Percentiles rank a stretch among this genome's conserved stretches.
These are phyloP conservation scores for Fusarium sp. DNA, from an alignment of 2,329 filamentous ascomycete species.

Conservation along the genomic window DNA sequence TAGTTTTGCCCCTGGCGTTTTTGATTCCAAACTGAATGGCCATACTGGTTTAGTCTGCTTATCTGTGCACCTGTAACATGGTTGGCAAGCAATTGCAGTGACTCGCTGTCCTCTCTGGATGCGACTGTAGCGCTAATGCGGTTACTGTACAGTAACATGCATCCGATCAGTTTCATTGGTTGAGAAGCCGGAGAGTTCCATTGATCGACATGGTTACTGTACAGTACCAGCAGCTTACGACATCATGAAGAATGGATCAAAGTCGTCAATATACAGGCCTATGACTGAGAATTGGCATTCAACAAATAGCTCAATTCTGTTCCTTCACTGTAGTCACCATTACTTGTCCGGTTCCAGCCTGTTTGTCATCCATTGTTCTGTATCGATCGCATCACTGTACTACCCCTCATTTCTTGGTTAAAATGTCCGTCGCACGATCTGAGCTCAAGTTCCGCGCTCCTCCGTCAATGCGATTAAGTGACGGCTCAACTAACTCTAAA, in stretches of 20 bases:
- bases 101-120: not conserved
- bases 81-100: not conserved
- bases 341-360: fast-evolving
- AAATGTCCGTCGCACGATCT: slow-evolving; percentile 15
- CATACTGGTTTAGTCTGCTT: fast-evolving
- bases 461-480: slow-evolving; percentile 18
- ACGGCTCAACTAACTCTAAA: not conserved
- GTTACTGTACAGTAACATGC: slow-evolving; percentile 14
- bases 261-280: not conserved
- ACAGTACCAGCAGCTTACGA: not conserved
- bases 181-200: not conserved
- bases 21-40: fast-evolving
- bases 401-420: not conserved
- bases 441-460: slow-evolving; percentile 9
- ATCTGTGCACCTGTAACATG: not conserved
- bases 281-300: not conserved
- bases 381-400: no score
- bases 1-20: no score
- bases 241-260: not conserved
- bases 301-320: not conserved
- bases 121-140: slow-evolving; percentile 9
- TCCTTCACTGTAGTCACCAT: fast-evolving
- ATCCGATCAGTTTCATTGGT: not conserved
- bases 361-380: not conserved
- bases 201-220: slow-evolving; percentile 3